A percentile compares a stretch with the other conserved stretches of the same genome.
phyloP scores from a whole-genome alignment of 2,329 filamentous ascomycete species.

The Botryotinia convoluta region DNA sequence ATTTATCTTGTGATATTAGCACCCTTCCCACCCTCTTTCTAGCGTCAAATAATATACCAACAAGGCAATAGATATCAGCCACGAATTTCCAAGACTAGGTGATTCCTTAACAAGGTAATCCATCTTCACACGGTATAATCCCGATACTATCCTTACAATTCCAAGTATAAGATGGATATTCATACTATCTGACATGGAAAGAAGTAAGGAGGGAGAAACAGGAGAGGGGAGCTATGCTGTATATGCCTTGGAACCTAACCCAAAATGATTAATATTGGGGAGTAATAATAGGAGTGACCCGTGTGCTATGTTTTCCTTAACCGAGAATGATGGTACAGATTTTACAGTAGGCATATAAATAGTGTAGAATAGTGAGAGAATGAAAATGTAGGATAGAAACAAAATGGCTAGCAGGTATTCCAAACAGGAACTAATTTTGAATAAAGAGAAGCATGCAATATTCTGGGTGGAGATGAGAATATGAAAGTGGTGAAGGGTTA shows the following conservation, averaged over 20 bases:
- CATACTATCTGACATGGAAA: neutral
- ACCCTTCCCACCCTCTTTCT: neutral
- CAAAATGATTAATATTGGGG: neutral
- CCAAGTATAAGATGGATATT: neutral
- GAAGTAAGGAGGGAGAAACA: neutral
- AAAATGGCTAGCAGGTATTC: too few species aligned
- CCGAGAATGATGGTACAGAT: neutral
- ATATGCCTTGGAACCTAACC: neutral
- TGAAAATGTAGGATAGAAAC: neutral
- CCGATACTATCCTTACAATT: neutral
- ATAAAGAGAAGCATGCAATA: neutral
- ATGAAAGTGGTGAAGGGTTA: neutral
- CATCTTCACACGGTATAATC: neutral
- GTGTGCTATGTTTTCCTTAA: neutral
- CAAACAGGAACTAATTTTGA: neutral
- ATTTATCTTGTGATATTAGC: too few species aligned
- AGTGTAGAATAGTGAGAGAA: neutral
- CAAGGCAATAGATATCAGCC: neutral
- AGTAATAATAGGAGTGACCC: neutral
- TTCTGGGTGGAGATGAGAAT: neutral
- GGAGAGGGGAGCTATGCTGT: neutral
- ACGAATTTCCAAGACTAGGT: neutral
- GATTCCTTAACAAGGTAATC: neutral
- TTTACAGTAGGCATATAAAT: neutral
- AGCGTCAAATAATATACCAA: rapidly evolving